phyloP scores from a whole-genome alignment of 176 grass and related monocot genomes.

The Oryza brachyantha region DNA sequence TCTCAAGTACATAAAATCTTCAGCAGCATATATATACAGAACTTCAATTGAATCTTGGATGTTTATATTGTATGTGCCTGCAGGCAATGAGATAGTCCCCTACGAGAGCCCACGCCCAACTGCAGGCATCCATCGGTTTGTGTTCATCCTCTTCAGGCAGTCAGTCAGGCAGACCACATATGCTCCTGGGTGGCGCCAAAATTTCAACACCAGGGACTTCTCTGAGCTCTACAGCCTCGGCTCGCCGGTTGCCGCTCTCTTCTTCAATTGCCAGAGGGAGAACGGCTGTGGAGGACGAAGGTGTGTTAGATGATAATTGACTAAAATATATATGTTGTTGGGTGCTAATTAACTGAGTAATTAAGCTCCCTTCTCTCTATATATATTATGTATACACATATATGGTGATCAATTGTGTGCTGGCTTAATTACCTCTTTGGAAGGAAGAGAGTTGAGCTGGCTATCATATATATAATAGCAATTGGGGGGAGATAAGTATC shows the following conservation, averaged over 20 bases:
- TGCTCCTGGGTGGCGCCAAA: constrained; percentile 71
- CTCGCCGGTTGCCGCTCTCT: constrained; percentile 60
- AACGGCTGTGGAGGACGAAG: constrained; percentile 89
- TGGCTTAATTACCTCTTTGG: neutral
- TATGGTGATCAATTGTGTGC: neutral
- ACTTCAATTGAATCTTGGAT: neutral
- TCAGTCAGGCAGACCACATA: constrained; percentile 58
- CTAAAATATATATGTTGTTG: neutral
- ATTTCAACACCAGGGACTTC: constrained; percentile 86
- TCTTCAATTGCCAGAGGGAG: constrained; percentile 95
- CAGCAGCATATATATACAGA: neutral
- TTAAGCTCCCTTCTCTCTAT: too few relatives aligned
- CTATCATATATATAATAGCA: neutral
- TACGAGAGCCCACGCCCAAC: constrained; percentile 80
- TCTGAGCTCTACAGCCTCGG: constrained; percentile 62
- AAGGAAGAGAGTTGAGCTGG: neutral
- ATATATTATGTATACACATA: neutral
- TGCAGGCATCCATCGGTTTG: constrained; percentile 83
- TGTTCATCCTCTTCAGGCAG: constrained; percentile 80
- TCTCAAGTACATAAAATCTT: neutral
- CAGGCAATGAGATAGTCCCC: constrained; percentile 76
- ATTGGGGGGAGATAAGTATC: neutral
- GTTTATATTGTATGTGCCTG: constrained; percentile 35
- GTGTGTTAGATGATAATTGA: constrained; percentile 57
- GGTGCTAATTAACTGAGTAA: neutral